Base-by-base conservation (phyloP, 106 monocot species). In the Acorus calamus region DNA sequence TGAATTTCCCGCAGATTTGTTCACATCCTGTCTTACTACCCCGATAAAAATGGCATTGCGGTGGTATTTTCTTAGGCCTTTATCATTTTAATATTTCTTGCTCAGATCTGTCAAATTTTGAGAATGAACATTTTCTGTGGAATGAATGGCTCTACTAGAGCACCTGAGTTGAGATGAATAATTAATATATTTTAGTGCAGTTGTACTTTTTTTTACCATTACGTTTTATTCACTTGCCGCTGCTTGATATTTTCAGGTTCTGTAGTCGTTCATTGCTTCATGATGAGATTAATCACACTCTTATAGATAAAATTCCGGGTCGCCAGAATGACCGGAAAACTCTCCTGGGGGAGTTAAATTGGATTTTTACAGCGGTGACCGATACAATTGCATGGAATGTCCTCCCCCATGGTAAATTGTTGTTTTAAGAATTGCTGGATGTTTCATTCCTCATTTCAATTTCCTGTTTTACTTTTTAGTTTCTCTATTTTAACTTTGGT, bases 301-400 rank as follows among this genome's bases (percentile, higher is more conserved):
- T 87, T 12, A 90, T 96, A 44, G 94, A 96, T 56, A 75, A 78
- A 78, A 96, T 96, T 47, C 94, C 94, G 66, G 94, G 94, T 6
- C 84, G 94, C 5, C 94, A 96, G 68, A 96, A 86, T 90, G 94
- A 96, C 53, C 81, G 94, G 9, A 96, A 82, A 72, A 96, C 94
- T 53, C 94, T 90, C 65, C 64, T 96, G n/a, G 94, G 94, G 43
- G 94, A 90, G 79, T 64, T 96, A 14, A 96, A 96, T 56, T 96
- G 94, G 94, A 96, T 96, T 78, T 96, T 90, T 66, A 96, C 94
- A 61, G 94, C 94, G 14, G 76, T 96, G 3, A 96, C 94, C 3
- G 94, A 96, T 56, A 96, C 94, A 52, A 96, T 96, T 66, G 94
- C 94, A n/a, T 96, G 94, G 94, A 90, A 96, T 74, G 90, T 90